Evolutionary conservation across 139 green algal genomes (phyloP).

Genomic region (Tetraselmis striata): DNA sequence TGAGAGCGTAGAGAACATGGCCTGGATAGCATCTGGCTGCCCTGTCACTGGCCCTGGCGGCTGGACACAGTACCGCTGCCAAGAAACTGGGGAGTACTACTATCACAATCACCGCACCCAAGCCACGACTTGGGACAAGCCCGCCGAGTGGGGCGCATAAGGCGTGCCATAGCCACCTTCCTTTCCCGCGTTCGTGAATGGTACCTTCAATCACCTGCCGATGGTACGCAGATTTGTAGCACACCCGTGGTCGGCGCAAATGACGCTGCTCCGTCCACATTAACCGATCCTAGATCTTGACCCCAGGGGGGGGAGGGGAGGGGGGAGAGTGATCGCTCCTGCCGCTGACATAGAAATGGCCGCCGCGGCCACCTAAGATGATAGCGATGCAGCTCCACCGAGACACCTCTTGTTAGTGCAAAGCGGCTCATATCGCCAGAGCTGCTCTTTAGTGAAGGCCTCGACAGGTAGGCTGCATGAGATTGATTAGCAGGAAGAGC

Average conservation of each 20-base stretch:
- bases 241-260: not conserved
- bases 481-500: not conserved
- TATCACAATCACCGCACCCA: slow-evolving; percentile 53
- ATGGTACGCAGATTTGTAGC: not conserved
- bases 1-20: slow-evolving; percentile 27
- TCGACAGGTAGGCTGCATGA: not conserved
- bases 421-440: not conserved
- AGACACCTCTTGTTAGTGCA: not conserved
- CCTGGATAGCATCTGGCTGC: slow-evolving; percentile 44
- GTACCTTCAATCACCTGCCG: not conserved
- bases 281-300: not conserved
- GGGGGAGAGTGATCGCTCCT: not conserved
- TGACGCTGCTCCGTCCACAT: not conserved
- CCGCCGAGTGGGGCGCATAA: slow-evolving; percentile 30
- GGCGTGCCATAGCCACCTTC: not conserved
- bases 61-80: slow-evolving; percentile 35
- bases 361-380: not conserved
- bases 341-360: not conserved
- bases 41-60: slow-evolving; percentile 59
- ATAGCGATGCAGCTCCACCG: not conserved
- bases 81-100: slow-evolving; percentile 59
- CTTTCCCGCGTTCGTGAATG: not conserved
- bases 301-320: not conserved
- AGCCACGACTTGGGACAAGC: slow-evolving; percentile 47
- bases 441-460: not conserved